Evolutionary conservation across 2,329 filamentous ascomycete species (phyloP).

Genomic region (Verticillium zaregamsianum): DNA sequence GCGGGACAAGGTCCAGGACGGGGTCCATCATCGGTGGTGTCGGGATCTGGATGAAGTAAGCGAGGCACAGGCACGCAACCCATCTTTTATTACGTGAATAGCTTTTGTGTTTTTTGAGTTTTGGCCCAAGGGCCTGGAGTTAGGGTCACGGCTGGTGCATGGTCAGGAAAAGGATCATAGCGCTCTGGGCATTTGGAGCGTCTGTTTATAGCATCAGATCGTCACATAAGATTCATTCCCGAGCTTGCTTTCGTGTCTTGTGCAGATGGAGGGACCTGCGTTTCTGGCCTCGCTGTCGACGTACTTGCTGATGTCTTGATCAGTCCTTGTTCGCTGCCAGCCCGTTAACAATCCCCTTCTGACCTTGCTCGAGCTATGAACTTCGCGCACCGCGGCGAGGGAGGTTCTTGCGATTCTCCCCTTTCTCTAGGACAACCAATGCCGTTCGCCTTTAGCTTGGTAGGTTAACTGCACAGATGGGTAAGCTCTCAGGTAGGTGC

Average conservation of each 20-base stretch:
- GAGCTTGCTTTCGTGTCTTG: background rate
- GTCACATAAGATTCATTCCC: background rate
- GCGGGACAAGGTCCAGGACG: background rate
- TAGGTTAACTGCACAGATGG: no score
- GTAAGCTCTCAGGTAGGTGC: no score
- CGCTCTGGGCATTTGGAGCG: background rate
- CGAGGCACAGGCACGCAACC: background rate
- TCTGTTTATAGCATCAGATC: background rate
- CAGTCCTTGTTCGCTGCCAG: no score
- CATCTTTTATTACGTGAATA: background rate
- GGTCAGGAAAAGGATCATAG: background rate
- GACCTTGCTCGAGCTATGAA: no score
- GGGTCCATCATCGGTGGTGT: background rate
- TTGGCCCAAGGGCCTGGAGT: background rate
- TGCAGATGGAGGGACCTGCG: background rate
- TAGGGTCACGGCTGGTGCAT: background rate
- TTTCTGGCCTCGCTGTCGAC: no score
- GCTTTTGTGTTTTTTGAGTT: background rate
- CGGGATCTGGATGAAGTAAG: background rate
- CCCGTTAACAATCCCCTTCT: no score
- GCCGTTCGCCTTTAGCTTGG: no score
- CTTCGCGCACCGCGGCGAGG: no score
- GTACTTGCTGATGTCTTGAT: no score
- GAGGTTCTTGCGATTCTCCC: no score
- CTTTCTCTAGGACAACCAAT: no score